phyloP scores from a whole-genome alignment of 148 eudicot species.

The Camellia sinensis region DNA sequence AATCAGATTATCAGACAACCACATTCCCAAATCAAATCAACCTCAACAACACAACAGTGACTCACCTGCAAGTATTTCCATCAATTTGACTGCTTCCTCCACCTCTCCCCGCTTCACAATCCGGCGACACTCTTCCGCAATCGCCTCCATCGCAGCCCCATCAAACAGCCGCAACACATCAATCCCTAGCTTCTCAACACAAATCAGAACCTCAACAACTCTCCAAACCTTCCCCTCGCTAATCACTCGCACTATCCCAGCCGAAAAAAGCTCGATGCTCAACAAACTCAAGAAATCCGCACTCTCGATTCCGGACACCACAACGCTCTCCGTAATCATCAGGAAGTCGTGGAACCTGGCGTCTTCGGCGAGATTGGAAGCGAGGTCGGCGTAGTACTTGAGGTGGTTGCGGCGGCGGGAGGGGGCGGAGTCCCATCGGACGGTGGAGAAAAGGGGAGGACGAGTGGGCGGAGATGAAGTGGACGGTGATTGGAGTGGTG shows the following conservation, averaged over 20 bases:
- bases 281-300: constrained; percentile 34
- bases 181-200: constrained; percentile 50
- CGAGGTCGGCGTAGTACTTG: constrained; percentile 45
- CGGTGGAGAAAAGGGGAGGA: constrained; percentile 30
- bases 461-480: constrained; percentile 17
- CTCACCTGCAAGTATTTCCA: constrained; percentile 64
- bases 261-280: constrained; percentile 32
- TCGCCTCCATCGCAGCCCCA: constrained; percentile 34
- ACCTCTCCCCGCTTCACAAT: constrained; percentile 34
- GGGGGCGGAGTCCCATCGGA: constrained; percentile 24
- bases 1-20: neutral
- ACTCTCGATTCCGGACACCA: constrained; percentile 29
- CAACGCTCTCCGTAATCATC: constrained; percentile 40
- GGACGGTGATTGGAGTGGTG: constrained; percentile 21
- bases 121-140: constrained; percentile 39
- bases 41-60: neutral
- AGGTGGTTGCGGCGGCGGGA: constrained; percentile 15
- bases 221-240: constrained; percentile 36
- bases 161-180: constrained; percentile 51
- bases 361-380: constrained; percentile 53
- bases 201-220: constrained; percentile 34
- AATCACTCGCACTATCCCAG: constrained; percentile 42
- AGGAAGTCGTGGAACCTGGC: constrained; percentile 56
- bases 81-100: constrained; percentile 40
- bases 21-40: neutral